Conservation (phyloP, 495 filamentous ascomycete species). For the Pseudotulostoma volvatum region DNA sequence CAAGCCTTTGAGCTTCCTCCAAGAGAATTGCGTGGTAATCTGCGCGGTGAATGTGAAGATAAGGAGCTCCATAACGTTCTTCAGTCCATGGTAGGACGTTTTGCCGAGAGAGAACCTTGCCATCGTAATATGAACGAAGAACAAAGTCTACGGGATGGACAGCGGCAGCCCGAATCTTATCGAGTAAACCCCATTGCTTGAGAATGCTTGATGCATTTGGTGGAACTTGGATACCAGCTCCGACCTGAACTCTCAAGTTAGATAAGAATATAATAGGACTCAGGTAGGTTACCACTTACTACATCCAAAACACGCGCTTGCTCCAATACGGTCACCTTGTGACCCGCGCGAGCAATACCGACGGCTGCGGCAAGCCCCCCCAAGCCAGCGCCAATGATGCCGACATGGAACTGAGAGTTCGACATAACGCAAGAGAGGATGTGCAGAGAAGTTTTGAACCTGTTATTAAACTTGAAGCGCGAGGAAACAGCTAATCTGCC, state of each 20-base stretch:
- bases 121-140: constrained; percentile 42
- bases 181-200: constrained; percentile 34
- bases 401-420: background rate
- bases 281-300: constrained; percentile 7
- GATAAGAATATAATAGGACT: background rate
- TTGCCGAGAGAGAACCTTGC: constrained; percentile 31
- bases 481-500: no score
- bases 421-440: background rate
- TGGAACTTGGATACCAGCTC: constrained; percentile 40
- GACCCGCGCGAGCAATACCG: constrained; percentile 39
- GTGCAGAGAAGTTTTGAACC: background rate
- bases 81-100: constrained; percentile 20
- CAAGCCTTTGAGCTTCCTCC: constrained; percentile 34
- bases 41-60: constrained; percentile 38
- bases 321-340: constrained; percentile 46
- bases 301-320: constrained; percentile 43
- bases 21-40: constrained; percentile 38
- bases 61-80: constrained; percentile 20
- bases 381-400: constrained; percentile 23
- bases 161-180: constrained; percentile 27
- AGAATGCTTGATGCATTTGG: constrained; percentile 40
- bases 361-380: constrained; percentile 51
- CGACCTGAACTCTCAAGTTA: constrained; percentile 1
- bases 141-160: constrained; percentile 36
- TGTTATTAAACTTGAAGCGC: no score